Evolutionary conservation across 78 protist genomes (phyloP).

Genomic region (Bigelowiella natans): DNA sequence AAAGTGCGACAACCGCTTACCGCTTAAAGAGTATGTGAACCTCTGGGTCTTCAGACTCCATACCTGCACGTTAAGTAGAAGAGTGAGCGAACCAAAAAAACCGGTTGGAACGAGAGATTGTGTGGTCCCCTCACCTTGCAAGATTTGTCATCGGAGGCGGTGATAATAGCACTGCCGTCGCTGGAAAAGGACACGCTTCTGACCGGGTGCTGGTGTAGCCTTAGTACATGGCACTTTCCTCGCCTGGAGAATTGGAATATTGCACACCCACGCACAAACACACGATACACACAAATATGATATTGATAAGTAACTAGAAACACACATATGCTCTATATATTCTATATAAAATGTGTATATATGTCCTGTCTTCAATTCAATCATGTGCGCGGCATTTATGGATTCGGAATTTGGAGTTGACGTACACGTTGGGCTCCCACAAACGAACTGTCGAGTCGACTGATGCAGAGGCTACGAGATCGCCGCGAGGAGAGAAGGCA

Average conservation of each 20-base stretch:
- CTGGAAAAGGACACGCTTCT: constrained; percentile 47
- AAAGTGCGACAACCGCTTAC: no score
- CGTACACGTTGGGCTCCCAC: constrained; percentile 57
- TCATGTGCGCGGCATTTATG: not conserved
- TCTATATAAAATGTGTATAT: no score
- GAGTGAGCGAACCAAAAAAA: no score
- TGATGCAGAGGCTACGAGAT: constrained; percentile 53
- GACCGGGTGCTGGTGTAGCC: constrained; percentile 39
- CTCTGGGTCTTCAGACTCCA: not conserved
- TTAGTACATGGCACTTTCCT: constrained; percentile 1
- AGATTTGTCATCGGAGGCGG: constrained; percentile 69
- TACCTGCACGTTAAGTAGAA: no score
- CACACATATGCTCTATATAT: no score
- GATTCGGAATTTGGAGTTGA: not conserved
- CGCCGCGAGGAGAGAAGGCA: constrained; percentile 45
- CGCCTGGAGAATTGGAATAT: constrained; percentile 6
- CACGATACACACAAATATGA: no score
- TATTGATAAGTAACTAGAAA: no score
- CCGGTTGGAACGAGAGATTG: no score
- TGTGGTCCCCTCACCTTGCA: constrained; percentile 27
- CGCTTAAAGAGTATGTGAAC: not conserved
- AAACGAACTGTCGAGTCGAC: constrained; percentile 52
- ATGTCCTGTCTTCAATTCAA: no score
- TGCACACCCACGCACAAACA: no score
- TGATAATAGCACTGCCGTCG: constrained; percentile 34